These are phyloP conservation scores for Umbelopsis isabellina DNA, from an alignment of 192 early-diverging fungal species.

Conservation along the genomic window DNA sequence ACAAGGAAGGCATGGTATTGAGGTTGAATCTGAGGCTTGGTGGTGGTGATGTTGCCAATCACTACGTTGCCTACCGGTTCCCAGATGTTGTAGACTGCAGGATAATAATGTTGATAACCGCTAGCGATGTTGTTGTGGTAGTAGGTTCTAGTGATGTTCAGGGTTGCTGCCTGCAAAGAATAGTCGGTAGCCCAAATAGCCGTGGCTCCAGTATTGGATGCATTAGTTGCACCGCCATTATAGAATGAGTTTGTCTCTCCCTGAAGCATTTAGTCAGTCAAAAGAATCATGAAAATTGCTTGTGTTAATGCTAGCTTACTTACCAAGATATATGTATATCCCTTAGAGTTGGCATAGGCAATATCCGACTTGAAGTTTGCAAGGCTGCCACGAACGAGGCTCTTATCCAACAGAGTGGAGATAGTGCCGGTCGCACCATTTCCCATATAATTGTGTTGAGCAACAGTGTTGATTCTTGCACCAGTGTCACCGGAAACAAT, in stretches of 20 bases:
- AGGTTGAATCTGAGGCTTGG: constrained; percentile 3
- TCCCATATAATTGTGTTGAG: neutral
- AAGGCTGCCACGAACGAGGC: neutral
- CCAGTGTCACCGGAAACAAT: constrained; percentile 7
- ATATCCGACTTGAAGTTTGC: constrained; percentile 10
- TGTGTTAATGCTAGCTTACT: neutral
- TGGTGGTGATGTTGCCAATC: neutral
- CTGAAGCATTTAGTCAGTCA: neutral
- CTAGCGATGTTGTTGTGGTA: constrained; percentile 9
- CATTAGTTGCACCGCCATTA: constrained; percentile 6
- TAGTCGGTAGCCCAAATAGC: constrained; percentile 9
- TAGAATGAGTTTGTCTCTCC: constrained; percentile 10
- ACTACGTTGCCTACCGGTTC: constrained; percentile 12
- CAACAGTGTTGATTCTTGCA: constrained; percentile 9
- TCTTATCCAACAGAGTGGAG: neutral
- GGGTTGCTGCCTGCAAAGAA: constrained; percentile 6
- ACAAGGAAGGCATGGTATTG: constrained; percentile 21
- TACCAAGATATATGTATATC: constrained; percentile 9
- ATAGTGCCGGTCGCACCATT: constrained; percentile 1
- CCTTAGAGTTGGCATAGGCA: constrained; percentile 10
- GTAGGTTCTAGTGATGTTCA: constrained; percentile 8
- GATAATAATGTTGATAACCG: constrained; percentile 2
- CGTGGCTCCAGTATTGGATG: constrained; percentile 8
- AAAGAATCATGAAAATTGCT: neutral
- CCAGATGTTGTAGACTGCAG: constrained; percentile 15